Conservation (phyloP, 2,329 filamentous ascomycete genomes). For the Hypoxylon sp. region DNA sequence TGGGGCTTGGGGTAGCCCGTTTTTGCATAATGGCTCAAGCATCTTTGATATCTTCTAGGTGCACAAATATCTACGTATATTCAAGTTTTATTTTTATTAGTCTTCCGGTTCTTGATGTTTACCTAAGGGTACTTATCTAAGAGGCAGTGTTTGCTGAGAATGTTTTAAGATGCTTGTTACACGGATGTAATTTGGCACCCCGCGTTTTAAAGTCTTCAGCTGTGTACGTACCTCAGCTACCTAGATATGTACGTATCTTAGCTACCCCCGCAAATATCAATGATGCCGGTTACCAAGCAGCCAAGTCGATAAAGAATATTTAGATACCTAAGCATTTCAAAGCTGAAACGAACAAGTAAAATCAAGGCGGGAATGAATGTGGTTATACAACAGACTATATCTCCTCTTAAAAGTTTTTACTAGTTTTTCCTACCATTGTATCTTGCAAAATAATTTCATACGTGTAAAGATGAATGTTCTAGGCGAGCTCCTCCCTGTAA, state of each 20-base stretch:
- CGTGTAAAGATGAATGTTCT: not conserved
- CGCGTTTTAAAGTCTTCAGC: too few species aligned
- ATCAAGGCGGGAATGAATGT: not conserved
- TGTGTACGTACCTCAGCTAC: too few species aligned
- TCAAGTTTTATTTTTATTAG: not conserved
- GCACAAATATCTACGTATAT: not conserved
- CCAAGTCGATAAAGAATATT: too few species aligned
- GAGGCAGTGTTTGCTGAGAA: too few species aligned
- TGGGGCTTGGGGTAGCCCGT: not conserved
- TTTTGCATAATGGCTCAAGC: not conserved
- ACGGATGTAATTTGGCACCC: too few species aligned
- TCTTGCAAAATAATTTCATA: not conserved
- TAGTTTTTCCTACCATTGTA: not conserved
- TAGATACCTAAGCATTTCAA: too few species aligned
- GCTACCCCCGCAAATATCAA: too few species aligned
- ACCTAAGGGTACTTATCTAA: too few species aligned
- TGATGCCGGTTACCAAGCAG: too few species aligned
- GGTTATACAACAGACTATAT: not conserved
- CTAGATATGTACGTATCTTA: too few species aligned
- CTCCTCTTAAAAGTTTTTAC: not conserved
- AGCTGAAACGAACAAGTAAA: not conserved
- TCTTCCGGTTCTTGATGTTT: not conserved
- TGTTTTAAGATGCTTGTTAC: too few species aligned
- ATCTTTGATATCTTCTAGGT: not conserved
- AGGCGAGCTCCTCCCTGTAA: too few species aligned